These are phyloP conservation scores for Stachybotrys echinatus DNA, from an alignment of 2,329 filamentous ascomycete species.

Conservation along the genomic window DNA sequence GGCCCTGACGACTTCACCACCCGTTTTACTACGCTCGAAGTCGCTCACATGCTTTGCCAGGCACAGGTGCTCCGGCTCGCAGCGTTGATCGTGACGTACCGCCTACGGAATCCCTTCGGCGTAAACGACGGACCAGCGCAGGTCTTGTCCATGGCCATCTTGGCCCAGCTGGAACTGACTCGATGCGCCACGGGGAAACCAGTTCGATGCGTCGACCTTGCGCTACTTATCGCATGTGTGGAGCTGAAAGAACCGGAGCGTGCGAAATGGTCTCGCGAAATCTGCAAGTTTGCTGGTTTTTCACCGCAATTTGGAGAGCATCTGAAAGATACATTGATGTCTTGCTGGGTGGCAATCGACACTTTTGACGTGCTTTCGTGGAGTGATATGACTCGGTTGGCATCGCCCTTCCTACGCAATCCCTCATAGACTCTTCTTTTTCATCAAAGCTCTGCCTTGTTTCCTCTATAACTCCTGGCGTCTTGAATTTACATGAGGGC, in stretches of 20 bases:
- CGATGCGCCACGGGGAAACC: constrained; percentile 8
- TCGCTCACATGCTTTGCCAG: constrained; percentile 22
- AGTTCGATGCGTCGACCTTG: constrained; percentile 14
- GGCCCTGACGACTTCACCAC: constrained; percentile 13
- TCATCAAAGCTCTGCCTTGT: no score
- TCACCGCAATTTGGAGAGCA: background rate
- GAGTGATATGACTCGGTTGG: background rate
- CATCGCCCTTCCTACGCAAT: background rate
- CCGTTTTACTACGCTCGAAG: constrained; percentile 12
- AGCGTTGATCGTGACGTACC: constrained; percentile 15
- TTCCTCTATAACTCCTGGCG: no score
- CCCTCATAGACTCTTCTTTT: no score
- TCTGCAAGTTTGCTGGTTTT: background rate
- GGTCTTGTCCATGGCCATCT: constrained; percentile 13
- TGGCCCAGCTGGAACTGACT: constrained; percentile 16
- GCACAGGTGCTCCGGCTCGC: constrained; percentile 15
- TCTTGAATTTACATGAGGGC: no score
- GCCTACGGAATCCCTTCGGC: constrained; percentile 15
- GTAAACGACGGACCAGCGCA: constrained; percentile 10
- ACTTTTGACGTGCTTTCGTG: background rate
- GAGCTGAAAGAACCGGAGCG: constrained; percentile 8
- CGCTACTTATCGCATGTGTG: constrained; percentile 16
- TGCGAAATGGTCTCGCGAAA: background rate
- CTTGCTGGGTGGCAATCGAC: background rate
- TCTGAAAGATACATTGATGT: background rate